A percentile compares a stretch with the other conserved stretches of the same genome.
These are phyloP conservation scores for Beta corolliflora DNA, from an alignment of 179 eudicot species.

Conservation along the genomic window DNA sequence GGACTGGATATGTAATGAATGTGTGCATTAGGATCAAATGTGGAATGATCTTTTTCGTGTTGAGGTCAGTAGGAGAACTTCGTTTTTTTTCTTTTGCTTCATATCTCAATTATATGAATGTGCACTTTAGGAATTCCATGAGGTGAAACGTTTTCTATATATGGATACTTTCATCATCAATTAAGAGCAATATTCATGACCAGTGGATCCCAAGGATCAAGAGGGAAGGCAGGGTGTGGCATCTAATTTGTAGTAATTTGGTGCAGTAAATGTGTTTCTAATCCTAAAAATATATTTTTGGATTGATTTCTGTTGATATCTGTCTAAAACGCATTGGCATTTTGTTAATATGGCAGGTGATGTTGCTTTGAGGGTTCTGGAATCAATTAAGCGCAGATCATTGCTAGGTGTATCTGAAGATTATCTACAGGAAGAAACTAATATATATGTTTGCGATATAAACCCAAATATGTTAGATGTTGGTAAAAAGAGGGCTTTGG, in stretches of 20 bases:
- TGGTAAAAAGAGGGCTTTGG: slow-evolving; percentile 83
- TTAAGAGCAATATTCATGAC: no score
- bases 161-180: no score
- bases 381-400: slow-evolving; percentile 52
- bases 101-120: background rate
- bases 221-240: background rate
- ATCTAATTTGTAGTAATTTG: background rate
- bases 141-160: background rate
- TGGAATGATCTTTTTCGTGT: background rate
- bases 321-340: slow-evolving; percentile 2
- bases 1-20: background rate
- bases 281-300: background rate
- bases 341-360: slow-evolving; percentile 64
- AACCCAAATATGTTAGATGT: slow-evolving; percentile 85
- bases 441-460: slow-evolving; percentile 86
- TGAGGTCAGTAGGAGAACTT: background rate
- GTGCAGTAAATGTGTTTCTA: slow-evolving; percentile 8
- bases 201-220: background rate
- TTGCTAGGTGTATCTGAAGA: slow-evolving; percentile 50
- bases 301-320: background rate
- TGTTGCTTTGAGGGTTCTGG: slow-evolving; percentile 91
- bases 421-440: slow-evolving; percentile 63
- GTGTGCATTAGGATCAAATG: background rate
- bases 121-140: background rate
- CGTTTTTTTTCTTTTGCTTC: background rate